Base-by-base conservation (phyloP, 2,329 filamentous ascomycete genomes). In the Fusarium coicis region DNA sequence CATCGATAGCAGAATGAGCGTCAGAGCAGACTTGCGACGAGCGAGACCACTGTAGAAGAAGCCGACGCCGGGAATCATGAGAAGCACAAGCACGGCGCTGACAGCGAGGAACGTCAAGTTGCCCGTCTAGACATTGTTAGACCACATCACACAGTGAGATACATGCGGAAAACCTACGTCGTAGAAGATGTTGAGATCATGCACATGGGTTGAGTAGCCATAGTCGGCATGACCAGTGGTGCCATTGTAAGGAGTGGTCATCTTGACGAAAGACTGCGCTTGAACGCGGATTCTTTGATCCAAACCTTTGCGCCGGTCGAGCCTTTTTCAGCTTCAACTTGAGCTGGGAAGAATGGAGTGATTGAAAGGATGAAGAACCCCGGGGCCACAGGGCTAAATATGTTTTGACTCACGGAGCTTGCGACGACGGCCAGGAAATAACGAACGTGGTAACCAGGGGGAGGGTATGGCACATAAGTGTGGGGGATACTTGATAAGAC, bases 21-120 rank as follows among this genome's bases (percentile, higher is more conserved):
- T 93, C 61, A 97, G 87, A 8, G 95, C 95, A 0, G 94, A 97
- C 85, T 97, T 97, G 81, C 95, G 91, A 63, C 94, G 91, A 21
- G 95, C 94, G 21, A 97, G 91, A 73, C 94, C 95, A 47, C 93
- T 96, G 86, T 97, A 97, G 88, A 97, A 97, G 87, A 97, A 96
- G 59, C 94, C 95, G 79, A 97, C 94, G 65, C 95, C 95, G 42
- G 95, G 95, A 81, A 97, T 94, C 94, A 97, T 97, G 80, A 97
- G 90, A 76, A 97, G 86, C 65, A 97, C 94, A 54, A 97, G 89
- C 21, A 93, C 93, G 7, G 94, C 89, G 39, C 90, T 90, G 59
- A 90, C 90, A 78, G 95, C 86, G 79, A 97, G 89, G 92, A 93
- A 97, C 64, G 92, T 90, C 79, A 97, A 90, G 84, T 97, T 91